Evolutionary conservation across 1,139 yeast species (phyloP).

Genomic region (Kluyveromyces sp.): DNA sequence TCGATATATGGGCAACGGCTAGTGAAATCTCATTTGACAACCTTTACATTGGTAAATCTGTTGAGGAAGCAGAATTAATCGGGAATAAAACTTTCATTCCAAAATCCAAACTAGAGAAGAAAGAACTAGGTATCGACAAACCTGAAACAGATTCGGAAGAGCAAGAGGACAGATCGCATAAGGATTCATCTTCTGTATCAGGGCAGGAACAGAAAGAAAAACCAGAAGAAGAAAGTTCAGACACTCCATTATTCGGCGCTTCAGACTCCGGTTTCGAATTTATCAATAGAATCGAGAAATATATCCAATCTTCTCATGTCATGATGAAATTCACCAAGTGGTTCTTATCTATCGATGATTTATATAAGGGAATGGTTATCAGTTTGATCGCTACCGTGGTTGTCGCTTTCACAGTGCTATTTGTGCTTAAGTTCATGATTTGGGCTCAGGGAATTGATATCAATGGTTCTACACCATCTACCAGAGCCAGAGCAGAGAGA

Average conservation of each 20-base stretch:
- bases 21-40: constrained; percentile 69
- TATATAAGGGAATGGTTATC: constrained; percentile 9
- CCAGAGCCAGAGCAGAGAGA: not conserved
- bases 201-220: not conserved
- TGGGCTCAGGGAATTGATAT: constrained; percentile 4
- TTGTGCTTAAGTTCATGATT: constrained; percentile 6
- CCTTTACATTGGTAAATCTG: constrained; percentile 75
- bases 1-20: constrained; percentile 88
- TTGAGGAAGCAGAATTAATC: constrained; percentile 71
- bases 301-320: not conserved
- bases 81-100: constrained; percentile 70
- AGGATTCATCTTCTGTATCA: no score
- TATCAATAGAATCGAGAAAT: not conserved
- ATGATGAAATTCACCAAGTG: not conserved
- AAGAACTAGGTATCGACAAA: constrained; percentile 19
- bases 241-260: not conserved
- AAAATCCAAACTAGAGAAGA: constrained; percentile 50
- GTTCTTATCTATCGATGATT: constrained; percentile 7
- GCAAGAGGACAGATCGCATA: not conserved
- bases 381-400: constrained; percentile 5
- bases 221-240: not conserved
- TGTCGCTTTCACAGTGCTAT: constrained; percentile 5
- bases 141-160: constrained; percentile 1
- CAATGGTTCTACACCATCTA: not conserved
- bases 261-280: not conserved